phyloP scores from a whole-genome alignment of 2,329 filamentous ascomycete genomes.

The Microcyclospora pomicola region DNA sequence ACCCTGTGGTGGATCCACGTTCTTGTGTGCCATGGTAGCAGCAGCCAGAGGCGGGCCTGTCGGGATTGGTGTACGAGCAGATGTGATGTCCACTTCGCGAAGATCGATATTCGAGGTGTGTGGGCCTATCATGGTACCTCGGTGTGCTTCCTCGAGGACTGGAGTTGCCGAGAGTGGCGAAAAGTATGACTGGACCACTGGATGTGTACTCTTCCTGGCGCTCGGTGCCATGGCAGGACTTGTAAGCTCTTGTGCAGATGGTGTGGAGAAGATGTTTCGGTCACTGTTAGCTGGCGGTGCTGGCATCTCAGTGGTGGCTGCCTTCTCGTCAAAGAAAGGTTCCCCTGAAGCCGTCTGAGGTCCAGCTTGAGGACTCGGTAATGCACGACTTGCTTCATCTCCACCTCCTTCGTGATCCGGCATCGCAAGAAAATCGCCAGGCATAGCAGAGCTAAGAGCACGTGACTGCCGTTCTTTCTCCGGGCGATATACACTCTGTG shows the following conservation, averaged over 20 bases:
- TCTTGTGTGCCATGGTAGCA: slow-evolving; percentile 7
- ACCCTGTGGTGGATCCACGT: neutral
- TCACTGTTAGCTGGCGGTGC: neutral
- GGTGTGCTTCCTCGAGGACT: slow-evolving; percentile 16
- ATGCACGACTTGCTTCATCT: neutral
- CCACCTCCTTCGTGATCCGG: neutral
- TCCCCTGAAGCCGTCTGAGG: neutral
- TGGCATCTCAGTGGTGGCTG: neutral
- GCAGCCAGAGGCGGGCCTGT: slow-evolving; percentile 6
- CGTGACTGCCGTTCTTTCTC: slow-evolving; percentile 1
- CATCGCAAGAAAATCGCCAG: too few species aligned
- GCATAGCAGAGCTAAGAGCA: neutral
- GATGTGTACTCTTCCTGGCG: slow-evolving; percentile 5
- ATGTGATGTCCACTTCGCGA: slow-evolving; percentile 11
- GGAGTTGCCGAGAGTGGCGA: slow-evolving; percentile 19
- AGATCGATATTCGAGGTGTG: slow-evolving; percentile 14
- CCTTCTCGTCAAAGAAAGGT: neutral
- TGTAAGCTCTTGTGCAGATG: slow-evolving; percentile 13
- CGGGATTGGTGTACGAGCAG: slow-evolving; percentile 8
- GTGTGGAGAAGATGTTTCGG: slow-evolving; percentile 12
- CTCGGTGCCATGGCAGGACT: slow-evolving; percentile 2
- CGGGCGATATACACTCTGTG: slow-evolving; percentile 10
- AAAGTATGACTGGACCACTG: slow-evolving; percentile 10
- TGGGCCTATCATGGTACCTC: slow-evolving; percentile 16
- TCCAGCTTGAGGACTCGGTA: neutral